A percentile compares a stretch with the other conserved stretches of the same genome.
Evolutionary conservation across 768 basidiomycete genomes (phyloP).

Genomic region (Lactarius hatsudake): DNA sequence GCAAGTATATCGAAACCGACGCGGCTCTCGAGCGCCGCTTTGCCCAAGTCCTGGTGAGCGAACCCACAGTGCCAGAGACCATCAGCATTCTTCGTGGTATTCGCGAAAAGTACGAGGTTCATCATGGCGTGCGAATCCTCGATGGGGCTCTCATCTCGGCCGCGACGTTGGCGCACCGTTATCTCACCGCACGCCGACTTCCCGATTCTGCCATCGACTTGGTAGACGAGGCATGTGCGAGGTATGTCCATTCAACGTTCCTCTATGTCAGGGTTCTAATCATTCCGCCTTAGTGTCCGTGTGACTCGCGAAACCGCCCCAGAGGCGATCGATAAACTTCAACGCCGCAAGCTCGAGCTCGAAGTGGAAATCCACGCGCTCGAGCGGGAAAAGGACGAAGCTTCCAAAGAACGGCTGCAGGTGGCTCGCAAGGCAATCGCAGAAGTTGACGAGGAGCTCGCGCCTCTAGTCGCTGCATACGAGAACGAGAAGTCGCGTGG

Average conservation of each 20-base stretch:
- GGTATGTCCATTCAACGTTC: slow-evolving; percentile 43
- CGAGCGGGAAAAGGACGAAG: slow-evolving; percentile 86
- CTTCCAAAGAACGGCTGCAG: slow-evolving; percentile 79
- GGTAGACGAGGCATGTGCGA: slow-evolving; percentile 89
- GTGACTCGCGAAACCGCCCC: slow-evolving; percentile 94
- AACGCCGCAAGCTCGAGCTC: slow-evolving; percentile 83
- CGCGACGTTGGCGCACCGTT: slow-evolving; percentile 89
- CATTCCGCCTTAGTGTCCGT: slow-evolving; percentile 54
- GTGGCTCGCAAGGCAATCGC: slow-evolving; percentile 74
- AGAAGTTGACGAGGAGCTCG: slow-evolving; percentile 80
- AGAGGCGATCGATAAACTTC: slow-evolving; percentile 88
- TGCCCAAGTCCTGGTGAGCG: slow-evolving; percentile 90
- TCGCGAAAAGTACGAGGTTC: slow-evolving; percentile 84
- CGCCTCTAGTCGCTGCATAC: slow-evolving; percentile 79
- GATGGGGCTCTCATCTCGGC: slow-evolving; percentile 88
- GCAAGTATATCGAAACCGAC: slow-evolving; percentile 92
- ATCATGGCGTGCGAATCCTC: slow-evolving; percentile 85
- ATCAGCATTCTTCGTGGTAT: slow-evolving; percentile 94
- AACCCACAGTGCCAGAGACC: slow-evolving; percentile 84
- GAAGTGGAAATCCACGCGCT: slow-evolving; percentile 95
- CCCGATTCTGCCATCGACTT: slow-evolving; percentile 90
- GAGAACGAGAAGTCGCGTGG: slow-evolving; percentile 82
- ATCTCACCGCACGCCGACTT: slow-evolving; percentile 75
- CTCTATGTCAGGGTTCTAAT: slow-evolving; percentile 11
- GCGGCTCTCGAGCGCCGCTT: slow-evolving; percentile 89